These are phyloP conservation scores for Neurospora intermedia DNA, from an alignment of 495 filamentous ascomycete species.

Conservation along the genomic window DNA sequence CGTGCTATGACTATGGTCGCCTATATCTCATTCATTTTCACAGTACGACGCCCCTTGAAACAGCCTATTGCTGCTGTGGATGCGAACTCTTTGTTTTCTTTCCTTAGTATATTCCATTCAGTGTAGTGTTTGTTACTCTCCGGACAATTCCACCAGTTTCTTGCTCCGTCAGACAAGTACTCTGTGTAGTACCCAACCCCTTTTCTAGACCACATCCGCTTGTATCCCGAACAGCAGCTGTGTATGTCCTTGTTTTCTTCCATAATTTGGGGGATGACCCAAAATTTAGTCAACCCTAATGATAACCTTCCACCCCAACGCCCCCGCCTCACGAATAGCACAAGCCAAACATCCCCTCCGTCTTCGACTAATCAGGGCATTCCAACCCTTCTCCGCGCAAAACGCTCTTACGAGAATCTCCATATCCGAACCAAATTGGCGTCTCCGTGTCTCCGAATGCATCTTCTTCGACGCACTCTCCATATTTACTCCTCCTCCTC, in stretches of 20 bases:
- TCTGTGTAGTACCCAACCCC: neutral
- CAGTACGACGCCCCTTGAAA: neutral
- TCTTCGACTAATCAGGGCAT: slow-evolving; percentile 55
- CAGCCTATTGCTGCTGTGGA: neutral
- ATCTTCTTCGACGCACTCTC: slow-evolving; percentile 30
- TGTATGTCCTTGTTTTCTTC: neutral
- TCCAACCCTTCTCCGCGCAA: slow-evolving; percentile 57
- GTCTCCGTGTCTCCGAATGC: slow-evolving; percentile 40
- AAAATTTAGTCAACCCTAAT: slow-evolving; percentile 43
- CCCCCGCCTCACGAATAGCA: slow-evolving; percentile 59
- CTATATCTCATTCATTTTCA: neutral
- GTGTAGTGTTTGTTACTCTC: neutral
- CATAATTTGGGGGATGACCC: neutral
- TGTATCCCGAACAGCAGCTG: neutral
- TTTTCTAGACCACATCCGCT: neutral
- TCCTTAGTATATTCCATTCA: neutral
- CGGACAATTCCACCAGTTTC: neutral
- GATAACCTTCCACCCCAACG: slow-evolving; percentile 53
- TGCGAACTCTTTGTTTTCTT: neutral
- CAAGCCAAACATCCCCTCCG: slow-evolving; percentile 56
- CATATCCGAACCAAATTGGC: slow-evolving; percentile 43
- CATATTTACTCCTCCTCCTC: neutral
- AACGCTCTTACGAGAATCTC: slow-evolving; percentile 59
- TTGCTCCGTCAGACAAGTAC: neutral
- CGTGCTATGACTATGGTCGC: neutral